Conservation (phyloP, 345 rosid species). For the Linum trigynum region DNA sequence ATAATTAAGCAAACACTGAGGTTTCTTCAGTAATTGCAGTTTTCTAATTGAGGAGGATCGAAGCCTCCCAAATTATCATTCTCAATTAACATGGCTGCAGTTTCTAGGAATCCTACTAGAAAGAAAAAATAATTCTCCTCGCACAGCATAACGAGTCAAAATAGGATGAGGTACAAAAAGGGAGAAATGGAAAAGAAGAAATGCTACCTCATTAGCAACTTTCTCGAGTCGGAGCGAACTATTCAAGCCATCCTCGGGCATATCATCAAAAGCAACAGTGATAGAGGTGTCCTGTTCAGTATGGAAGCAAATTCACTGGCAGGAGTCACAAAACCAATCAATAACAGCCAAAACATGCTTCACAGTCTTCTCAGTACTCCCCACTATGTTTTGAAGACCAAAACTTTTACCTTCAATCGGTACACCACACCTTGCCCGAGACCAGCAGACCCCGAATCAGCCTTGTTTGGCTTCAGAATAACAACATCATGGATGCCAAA, state of each 20-base stretch:
- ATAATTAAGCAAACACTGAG: constrained; percentile 5
- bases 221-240: constrained; percentile 75
- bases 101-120: not conserved
- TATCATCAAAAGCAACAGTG: constrained; percentile 76
- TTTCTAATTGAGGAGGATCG: not conserved
- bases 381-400: not conserved
- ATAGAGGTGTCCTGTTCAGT: constrained; percentile 63
- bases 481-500: constrained; percentile 92
- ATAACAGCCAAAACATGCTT: not conserved
- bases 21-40: not conserved
- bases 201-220: constrained; percentile 78
- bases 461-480: constrained; percentile 71
- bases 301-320: constrained; percentile 3
- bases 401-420: constrained; percentile 48
- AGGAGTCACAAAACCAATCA: constrained; percentile 7
- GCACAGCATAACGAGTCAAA: not conserved
- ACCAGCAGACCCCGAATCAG: constrained; percentile 74
- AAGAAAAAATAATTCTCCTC: not conserved
- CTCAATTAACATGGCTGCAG: not conserved
- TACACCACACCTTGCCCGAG: constrained; percentile 97
- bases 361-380: no score
- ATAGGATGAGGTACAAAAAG: no score
- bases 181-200: not conserved
- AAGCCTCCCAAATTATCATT: no score
- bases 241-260: constrained; percentile 83